These are phyloP conservation scores for Vigna mungo DNA, from an alignment of 306 rosid species.

Conservation along the genomic window DNA sequence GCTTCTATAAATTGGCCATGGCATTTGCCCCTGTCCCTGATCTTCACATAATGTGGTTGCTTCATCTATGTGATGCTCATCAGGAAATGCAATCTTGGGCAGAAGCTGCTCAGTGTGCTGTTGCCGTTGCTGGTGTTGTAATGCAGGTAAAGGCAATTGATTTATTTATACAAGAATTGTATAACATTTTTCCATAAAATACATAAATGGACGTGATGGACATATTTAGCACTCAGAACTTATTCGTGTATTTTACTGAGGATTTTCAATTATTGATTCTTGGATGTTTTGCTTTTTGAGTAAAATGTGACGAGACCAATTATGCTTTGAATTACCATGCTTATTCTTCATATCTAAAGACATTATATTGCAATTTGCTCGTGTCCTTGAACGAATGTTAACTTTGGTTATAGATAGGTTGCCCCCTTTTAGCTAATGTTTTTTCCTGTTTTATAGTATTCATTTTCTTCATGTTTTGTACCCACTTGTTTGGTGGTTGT, in stretches of 20 bases:
- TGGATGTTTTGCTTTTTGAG: not conserved
- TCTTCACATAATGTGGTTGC: conserved; percentile 99
- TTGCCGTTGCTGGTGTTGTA: conserved; percentile 97
- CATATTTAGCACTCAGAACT: conserved; percentile 7
- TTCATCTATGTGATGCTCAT: conserved; percentile 97
- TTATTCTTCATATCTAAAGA: conserved; percentile 5
- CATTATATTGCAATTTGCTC: not conserved
- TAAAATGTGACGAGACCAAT: conserved; percentile 3
- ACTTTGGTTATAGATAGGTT: conserved; percentile 23
- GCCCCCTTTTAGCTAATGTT: not conserved
- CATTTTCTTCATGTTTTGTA: not conserved
- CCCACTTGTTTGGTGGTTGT: not conserved
- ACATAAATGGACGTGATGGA: conserved; percentile 14
- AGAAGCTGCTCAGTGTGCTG: conserved; percentile 99
- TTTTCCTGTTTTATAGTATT: not conserved
- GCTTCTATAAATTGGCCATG: conserved; percentile 93
- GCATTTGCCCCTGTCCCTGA: conserved; percentile 99
- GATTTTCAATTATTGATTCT: conserved; percentile 23
- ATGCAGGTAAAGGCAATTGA: conserved; percentile 72
- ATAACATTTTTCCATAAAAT: not conserved
- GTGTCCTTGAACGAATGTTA: conserved; percentile 5
- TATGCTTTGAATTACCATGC: conserved; percentile 6
- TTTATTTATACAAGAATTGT: conserved; percentile 24
- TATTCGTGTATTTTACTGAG: not conserved
- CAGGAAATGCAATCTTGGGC: conserved; percentile 99